Evolutionary conservation across 768 basidiomycete species (phyloP).

Genomic region (Cantharellus anzutake): DNA sequence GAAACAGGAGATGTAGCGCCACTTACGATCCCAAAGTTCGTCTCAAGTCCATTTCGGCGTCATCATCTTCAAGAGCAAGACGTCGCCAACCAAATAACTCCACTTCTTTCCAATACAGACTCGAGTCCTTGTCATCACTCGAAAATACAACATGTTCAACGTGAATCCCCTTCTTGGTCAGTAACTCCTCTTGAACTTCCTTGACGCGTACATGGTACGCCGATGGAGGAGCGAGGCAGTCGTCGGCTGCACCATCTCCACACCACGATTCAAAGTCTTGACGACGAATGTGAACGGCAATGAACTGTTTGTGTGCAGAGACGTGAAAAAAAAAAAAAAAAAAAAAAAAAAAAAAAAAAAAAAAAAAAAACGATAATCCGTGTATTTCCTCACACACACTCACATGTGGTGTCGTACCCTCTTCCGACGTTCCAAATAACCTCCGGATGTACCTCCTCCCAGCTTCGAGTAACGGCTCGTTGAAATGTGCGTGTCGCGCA

Average conservation of each 20-base stretch:
- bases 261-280: conserved; percentile 3
- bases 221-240: not conserved
- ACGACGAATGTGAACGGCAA: conserved; percentile 9
- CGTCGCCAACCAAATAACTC: conserved; percentile 2
- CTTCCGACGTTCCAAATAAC: not conserved
- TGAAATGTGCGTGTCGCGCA: not conserved
- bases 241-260: not conserved
- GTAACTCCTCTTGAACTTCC: conserved; percentile 1
- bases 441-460: not conserved
- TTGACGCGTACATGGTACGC: conserved; percentile 1
- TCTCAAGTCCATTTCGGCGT: not conserved
- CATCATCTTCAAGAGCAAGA: conserved; percentile 4
- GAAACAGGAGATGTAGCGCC: not conserved
- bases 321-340: too few relatives aligned
- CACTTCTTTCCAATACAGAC: conserved; percentile 2
- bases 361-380: too few relatives aligned
- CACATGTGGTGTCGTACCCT: not conserved
- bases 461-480: not conserved
- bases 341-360: too few relatives aligned
- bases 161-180: not conserved
- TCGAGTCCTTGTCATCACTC: conserved; percentile 6
- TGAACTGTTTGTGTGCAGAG: not conserved
- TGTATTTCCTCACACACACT: too few relatives aligned
- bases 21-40: conserved; percentile 3
- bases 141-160: conserved; percentile 5